A percentile compares a stretch with the other conserved stretches of the same genome.
Conservation (phyloP, 176 grass and related monocot genomes). For the Zoysia pacifica region DNA sequence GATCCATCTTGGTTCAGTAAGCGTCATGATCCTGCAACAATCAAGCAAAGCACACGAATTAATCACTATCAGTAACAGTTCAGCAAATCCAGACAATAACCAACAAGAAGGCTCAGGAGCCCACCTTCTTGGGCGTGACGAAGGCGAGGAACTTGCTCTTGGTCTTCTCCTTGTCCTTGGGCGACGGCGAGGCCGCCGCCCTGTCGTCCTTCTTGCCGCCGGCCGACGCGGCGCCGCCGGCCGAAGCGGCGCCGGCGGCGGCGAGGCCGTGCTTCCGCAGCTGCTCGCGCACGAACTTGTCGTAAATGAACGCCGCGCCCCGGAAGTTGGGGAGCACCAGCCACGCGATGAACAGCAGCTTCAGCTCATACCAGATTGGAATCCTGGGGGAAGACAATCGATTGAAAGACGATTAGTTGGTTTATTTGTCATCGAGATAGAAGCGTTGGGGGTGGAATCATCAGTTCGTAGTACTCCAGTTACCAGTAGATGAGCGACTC, state of each 20-base stretch:
- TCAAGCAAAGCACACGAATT: background rate
- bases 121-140: conserved; percentile 58
- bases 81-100: background rate
- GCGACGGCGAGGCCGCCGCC: conserved; percentile 23
- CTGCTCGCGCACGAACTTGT: conserved; percentile 76
- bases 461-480: too few relatives aligned
- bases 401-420: background rate
- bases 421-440: background rate
- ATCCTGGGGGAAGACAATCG: conserved; percentile 39
- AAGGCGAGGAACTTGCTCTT: conserved; percentile 70
- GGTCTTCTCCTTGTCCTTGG: conserved; percentile 70
- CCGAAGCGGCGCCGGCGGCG: background rate
- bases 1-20: conserved; percentile 8
- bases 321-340: conserved; percentile 83
- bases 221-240: background rate
- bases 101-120: background rate
- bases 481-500: too few relatives aligned
- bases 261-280: conserved; percentile 53
- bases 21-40: conserved; percentile 44
- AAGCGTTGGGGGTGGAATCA: too few relatives aligned
- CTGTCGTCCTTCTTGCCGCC: conserved; percentile 41
- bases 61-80: background rate
- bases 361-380: conserved; percentile 85
- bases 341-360: conserved; percentile 79
- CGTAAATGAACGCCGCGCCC: conserved; percentile 83